Evolutionary conservation across 1,284 basidiomycete genomes (phyloP).

Genomic region (Melampsora larici-populina): DNA sequence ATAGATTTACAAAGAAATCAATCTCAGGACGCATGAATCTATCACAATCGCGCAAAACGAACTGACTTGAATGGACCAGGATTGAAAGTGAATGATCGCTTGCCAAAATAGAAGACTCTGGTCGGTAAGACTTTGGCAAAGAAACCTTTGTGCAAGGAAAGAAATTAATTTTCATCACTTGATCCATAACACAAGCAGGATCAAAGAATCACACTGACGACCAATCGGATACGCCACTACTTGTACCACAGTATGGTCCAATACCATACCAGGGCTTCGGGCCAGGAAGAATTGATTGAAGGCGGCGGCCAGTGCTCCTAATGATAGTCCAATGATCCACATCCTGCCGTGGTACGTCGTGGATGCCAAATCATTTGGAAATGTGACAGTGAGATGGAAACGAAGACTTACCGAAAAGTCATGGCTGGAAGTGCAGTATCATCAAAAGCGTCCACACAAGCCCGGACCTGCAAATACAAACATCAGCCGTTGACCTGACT

Average conservation of each 20-base stretch:
- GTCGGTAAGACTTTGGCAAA: slow-evolving; percentile 26
- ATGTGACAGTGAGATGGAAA: background rate
- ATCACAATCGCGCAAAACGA: too few relatives aligned
- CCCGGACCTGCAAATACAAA: slow-evolving; percentile 56
- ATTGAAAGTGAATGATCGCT: slow-evolving; percentile 27
- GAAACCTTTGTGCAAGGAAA: slow-evolving; percentile 8
- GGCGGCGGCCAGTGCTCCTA: slow-evolving; percentile 21
- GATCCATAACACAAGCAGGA: too few relatives aligned
- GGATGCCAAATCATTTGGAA: background rate
- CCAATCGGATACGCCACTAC: slow-evolving; percentile 39
- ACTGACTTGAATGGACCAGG: slow-evolving; percentile 43
- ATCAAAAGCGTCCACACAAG: slow-evolving; percentile 72
- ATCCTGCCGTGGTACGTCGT: slow-evolving; percentile 4
- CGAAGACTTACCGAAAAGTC: slow-evolving; percentile 63
- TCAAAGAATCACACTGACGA: slow-evolving; percentile 1
- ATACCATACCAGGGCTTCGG: slow-evolving; percentile 23
- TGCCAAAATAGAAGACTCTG: background rate
- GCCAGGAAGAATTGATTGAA: slow-evolving; percentile 40
- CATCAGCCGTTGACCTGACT: too few relatives aligned
- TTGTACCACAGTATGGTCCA: slow-evolving; percentile 29
- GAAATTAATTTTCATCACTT: too few relatives aligned
- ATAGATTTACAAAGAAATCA: too few relatives aligned
- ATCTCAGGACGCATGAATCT: too few relatives aligned
- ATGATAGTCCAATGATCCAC: slow-evolving; percentile 31
- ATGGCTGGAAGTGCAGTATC: slow-evolving; percentile 73